Percentiles rank a stretch among this genome's conserved stretches.
Conservation (phyloP, 306 rosid species). For the Prunus campanulata region DNA sequence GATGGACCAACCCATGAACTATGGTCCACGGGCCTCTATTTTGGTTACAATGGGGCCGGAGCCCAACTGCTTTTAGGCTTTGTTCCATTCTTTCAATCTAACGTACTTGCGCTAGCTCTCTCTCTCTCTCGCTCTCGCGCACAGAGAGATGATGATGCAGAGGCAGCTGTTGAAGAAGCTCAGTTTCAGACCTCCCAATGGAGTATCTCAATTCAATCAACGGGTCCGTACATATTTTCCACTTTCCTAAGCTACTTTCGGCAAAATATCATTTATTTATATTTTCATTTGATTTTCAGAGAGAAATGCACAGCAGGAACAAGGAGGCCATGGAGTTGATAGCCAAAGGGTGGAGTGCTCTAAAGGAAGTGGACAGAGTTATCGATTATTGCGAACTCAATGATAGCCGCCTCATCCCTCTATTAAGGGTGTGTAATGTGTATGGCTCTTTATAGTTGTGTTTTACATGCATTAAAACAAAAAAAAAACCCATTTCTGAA, state of each 20-base stretch:
- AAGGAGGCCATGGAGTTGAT: constrained; percentile 78
- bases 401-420: constrained; percentile 80
- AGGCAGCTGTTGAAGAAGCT: constrained; percentile 37
- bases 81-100: neutral
- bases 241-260: neutral
- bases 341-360: constrained; percentile 86
- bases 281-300: constrained; percentile 37
- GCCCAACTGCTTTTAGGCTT: neutral
- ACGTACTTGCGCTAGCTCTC: neutral
- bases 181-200: constrained; percentile 19
- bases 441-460: too few relatives aligned
- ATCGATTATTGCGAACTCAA: constrained; percentile 77
- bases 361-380: constrained; percentile 90
- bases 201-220: constrained; percentile 53
- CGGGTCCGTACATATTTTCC: constrained; percentile 23
- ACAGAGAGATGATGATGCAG: constrained; percentile 27
- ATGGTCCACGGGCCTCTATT: neutral
- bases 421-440: constrained; percentile 48
- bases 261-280: neutral
- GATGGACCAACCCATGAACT: neutral
- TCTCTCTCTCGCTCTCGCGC: neutral
- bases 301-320: constrained; percentile 78
- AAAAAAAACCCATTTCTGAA: neutral
- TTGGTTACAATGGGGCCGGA: neutral
- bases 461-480: too few relatives aligned